Evolutionary conservation across 1,139 yeast species (phyloP).

Genomic region (Lodderomyces oxycetoniae): DNA sequence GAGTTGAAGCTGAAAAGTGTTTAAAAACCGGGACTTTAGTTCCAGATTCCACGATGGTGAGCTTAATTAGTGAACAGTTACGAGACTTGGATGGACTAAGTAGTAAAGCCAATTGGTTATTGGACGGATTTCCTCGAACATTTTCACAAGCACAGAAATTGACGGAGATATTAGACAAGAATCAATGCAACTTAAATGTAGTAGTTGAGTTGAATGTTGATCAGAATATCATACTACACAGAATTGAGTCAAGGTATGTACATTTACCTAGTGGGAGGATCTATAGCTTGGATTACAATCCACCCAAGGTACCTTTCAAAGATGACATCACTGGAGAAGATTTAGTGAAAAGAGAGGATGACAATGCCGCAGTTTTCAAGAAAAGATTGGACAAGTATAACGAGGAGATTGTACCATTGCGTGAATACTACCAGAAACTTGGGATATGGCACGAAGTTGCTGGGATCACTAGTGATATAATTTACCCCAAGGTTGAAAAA

Average conservation of each 20-base stretch:
- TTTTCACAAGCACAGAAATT: constrained; percentile 62
- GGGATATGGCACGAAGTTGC: constrained; percentile 55
- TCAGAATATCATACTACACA: constrained; percentile 65
- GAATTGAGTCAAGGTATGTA: constrained; percentile 84
- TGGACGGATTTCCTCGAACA: constrained; percentile 93
- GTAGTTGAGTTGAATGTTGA: constrained; percentile 87
- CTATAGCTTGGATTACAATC: constrained; percentile 80
- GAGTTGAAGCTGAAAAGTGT: constrained; percentile 51
- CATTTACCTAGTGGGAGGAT: constrained; percentile 82
- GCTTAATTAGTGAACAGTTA: constrained; percentile 52
- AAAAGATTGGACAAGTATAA: constrained; percentile 63
- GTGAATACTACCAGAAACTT: constrained; percentile 49
- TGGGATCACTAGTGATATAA: constrained; percentile 81
- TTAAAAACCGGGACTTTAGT: constrained; percentile 64
- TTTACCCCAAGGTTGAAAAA: constrained; percentile 62
- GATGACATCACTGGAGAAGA: constrained; percentile 92
- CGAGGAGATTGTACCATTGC: constrained; percentile 56
- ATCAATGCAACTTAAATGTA: constrained; percentile 49
- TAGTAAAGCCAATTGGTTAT: constrained; percentile 54
- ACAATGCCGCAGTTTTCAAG: constrained; percentile 63
- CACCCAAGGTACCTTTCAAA: constrained; percentile 73
- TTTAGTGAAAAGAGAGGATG: constrained; percentile 73
- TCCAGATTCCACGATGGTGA: constrained; percentile 68
- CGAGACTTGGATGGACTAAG: constrained; percentile 42
- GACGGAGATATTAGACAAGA: constrained; percentile 39